These are phyloP conservation scores for Leptodermis oblonga DNA, from an alignment of 257 asterid species.

Conservation along the genomic window DNA sequence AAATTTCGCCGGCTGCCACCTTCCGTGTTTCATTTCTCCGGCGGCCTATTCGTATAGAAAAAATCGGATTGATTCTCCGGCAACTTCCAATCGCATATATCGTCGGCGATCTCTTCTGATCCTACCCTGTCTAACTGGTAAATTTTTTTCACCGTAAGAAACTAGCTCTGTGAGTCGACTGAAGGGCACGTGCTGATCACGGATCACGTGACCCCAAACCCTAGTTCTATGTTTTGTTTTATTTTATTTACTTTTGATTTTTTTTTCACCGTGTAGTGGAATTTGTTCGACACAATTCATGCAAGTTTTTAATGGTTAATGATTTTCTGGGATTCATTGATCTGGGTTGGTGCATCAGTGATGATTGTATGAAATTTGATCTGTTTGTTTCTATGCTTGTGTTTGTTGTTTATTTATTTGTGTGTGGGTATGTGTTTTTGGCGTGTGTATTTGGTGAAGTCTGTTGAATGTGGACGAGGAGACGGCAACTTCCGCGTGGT, in stretches of 20 bases:
- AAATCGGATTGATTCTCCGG: constrained; percentile 8
- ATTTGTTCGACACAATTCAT: constrained; percentile 12
- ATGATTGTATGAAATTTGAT: not conserved
- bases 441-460: not conserved
- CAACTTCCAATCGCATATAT: constrained; percentile 18
- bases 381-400: not conserved
- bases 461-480: not conserved
- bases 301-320: not conserved
- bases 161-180: not conserved
- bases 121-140: constrained; percentile 24
- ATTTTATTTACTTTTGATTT: not conserved
- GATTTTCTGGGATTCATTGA: not conserved
- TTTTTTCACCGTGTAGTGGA: not conserved
- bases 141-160: not conserved
- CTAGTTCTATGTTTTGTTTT: constrained; percentile 10
- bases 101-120: constrained; percentile 26
- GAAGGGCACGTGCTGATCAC: constrained; percentile 31
- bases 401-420: not conserved
- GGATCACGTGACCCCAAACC: constrained; percentile 38
- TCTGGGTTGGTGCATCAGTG: not conserved
- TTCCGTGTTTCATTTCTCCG: not conserved
- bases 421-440: not conserved
- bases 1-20: constrained; percentile 27
- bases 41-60: not conserved
- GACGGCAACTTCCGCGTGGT: not conserved